Base-by-base conservation (phyloP, 192 early-diverging fungal genomes). In the Lobosporangium transversale region DNA sequence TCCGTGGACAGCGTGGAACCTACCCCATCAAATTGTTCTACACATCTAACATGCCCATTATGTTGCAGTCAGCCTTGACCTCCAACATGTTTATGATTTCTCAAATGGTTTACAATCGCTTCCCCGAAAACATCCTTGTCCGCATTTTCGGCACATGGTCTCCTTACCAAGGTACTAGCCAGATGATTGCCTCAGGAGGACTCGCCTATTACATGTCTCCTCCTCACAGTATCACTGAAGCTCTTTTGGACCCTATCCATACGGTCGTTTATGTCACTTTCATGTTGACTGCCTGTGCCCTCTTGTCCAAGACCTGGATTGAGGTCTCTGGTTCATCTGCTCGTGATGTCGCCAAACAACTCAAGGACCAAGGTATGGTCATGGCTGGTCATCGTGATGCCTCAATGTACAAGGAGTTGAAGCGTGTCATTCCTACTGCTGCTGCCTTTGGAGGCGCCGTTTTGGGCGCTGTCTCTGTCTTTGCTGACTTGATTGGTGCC, bases 21-120 rank as follows among this genome's bases (percentile, higher is more conserved):
- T 99, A 97, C 87, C 98, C 98, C 53, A 89, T 99, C 90, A 99
- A 99, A 89, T 15, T 99, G 43, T 98, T 99, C 85, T 99, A 99
- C 88, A 99, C 97, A 29, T 97, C 96, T 66, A 99, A 98, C 87
- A 98, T 99, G 97, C 91, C 97, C 51, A 98, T 99, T 71, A 98
- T 99, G 97, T 89, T 99, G 56, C 96, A 98, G 84, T 97, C 95
- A n/a, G 94, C 97, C 32, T 81, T 99, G 44, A 90, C 94, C 35
- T 96, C 95, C 57, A 93, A 98, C 69, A 85, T 97, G 58, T 99
- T 96, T 80, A 93, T 99, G 86, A 94, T 98, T 82, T 97, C 95
- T 24, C 96, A 98, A 86, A 86, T 97, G 79, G 86, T 99, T 55
- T 97, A 93, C 91, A 96, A 92, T 80, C 85, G 96, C 45, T 99